Conservation (phyloP, 257 asterid species). For the Nicotiana tabacum region DNA sequence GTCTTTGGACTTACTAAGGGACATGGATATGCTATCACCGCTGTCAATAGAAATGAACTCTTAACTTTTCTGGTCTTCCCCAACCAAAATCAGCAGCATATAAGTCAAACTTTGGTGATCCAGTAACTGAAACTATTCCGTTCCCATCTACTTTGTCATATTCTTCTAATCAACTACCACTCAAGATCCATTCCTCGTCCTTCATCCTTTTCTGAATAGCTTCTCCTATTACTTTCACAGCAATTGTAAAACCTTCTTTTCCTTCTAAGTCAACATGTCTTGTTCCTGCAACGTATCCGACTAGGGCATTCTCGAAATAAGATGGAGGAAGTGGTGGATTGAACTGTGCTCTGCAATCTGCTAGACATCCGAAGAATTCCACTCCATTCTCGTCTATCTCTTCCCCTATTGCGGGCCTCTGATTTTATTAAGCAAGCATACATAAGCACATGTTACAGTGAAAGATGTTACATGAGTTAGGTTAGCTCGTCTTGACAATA, state of each 20-base stretch:
- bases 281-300: neutral
- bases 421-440: conserved; percentile 25
- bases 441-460: conserved; percentile 16
- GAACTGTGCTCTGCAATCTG: conserved; percentile 23
- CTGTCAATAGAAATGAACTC: neutral
- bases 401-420: neutral
- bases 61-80: conserved; percentile 15
- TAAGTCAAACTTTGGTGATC: conserved; percentile 18
- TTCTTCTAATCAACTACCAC: neutral
- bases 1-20: no score
- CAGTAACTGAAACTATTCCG: neutral
- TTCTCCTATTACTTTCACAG: conserved; percentile 12
- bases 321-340: conserved; percentile 34
- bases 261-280: conserved; percentile 19
- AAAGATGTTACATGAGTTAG: conserved; percentile 32
- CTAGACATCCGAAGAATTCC: conserved; percentile 27
- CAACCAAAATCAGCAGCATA: conserved; percentile 28
- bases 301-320: conserved; percentile 41
- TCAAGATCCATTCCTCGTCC: conserved; percentile 12
- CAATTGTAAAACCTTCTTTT: conserved; percentile 25
- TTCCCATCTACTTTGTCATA: rapidly evolving
- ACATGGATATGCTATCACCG: no score
- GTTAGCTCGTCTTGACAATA: conserved; percentile 13
- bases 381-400: conserved; percentile 21
- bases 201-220: conserved; percentile 3